Base-by-base conservation (phyloP, 2,329 filamentous ascomycete genomes). In the Endoconidiophora laricicola region DNA sequence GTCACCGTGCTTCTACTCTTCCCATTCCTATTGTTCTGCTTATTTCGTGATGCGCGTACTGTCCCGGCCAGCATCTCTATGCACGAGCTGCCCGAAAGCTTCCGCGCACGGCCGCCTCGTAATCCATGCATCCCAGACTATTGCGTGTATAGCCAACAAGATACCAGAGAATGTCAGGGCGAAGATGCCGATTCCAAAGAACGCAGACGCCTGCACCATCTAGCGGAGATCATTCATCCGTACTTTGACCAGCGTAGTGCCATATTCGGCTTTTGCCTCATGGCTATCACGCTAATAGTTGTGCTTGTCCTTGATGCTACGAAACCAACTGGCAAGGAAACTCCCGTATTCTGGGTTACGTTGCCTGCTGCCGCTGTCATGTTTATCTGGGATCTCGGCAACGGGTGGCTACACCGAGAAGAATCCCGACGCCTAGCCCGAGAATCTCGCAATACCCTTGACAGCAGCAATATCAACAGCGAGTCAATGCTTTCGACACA, bases 201-300 rank as follows among this genome's bases (percentile, higher is more conserved):
- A 24, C 62, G 74, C 52, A 68, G 63, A 2, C 72, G 80, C 54
- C 61, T 73, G 0, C 63, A 81, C 0, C 78, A 78, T 0, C 69
- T 86, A 0, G 79, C 82, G 55, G 81, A 86, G 57, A 83, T 86
- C 57, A 74, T 86, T 72, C 83, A 86, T 55, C 82, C 82, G 0
- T 86, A 81, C 52, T 61, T 86, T 0, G 81, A 86, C 58, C 81
- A 76, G 55, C 65, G 67, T 2, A 76, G 81, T 6, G 82, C 82
- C 0, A 65, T 67, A 0, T 79, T 84, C 50, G 81, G 80, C 1
- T 76, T 71, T 0, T 55, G 76, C 4, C 67, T 86, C 50, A 85
- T 86, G 79, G 70, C 78, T 1, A 69, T 68, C 0, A 83, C 81
- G 0, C 69, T 86, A 23, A 65, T 84, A 51, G 78, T 79, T 0